phyloP scores from a whole-genome alignment of 768 basidiomycete genomes.

The Pluteus cervinus region DNA sequence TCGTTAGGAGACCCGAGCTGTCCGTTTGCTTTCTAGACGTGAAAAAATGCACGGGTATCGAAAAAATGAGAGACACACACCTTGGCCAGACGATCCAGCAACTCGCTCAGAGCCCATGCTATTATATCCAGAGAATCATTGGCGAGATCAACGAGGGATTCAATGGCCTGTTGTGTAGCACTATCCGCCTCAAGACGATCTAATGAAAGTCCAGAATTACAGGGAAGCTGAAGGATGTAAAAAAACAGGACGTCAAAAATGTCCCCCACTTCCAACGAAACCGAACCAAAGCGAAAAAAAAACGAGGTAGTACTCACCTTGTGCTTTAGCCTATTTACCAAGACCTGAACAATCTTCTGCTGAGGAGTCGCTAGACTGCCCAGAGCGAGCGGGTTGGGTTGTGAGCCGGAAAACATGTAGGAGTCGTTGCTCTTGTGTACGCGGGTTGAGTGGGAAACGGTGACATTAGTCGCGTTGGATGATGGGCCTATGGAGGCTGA shows the following conservation, averaged over 20 bases:
- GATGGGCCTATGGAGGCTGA: conserved; percentile 52
- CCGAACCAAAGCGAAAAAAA: conserved; percentile 5
- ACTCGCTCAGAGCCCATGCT: conserved; percentile 68
- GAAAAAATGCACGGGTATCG: conserved; percentile 9
- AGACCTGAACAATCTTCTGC: conserved; percentile 74
- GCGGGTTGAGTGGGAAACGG: conserved; percentile 35
- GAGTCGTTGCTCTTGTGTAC: conserved; percentile 64
- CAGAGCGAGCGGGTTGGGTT: too few relatives aligned
- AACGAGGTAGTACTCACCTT: conserved; percentile 44
- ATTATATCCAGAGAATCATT: conserved; percentile 76
- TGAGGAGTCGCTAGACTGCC: too few relatives aligned
- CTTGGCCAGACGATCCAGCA: conserved; percentile 73
- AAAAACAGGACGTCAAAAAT: conserved; percentile 4
- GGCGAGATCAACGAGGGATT: conserved; percentile 76
- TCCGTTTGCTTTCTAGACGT: conserved; percentile 44
- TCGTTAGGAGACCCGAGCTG: conserved; percentile 41
- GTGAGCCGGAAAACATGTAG: conserved; percentile 36
- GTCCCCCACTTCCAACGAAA: neutral
- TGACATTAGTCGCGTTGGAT: conserved; percentile 18
- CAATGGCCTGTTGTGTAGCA: conserved; percentile 69
- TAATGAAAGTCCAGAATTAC: conserved; percentile 71
- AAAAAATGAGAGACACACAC: conserved; percentile 28
- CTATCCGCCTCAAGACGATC: conserved; percentile 71
- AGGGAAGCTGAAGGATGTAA: conserved; percentile 58
- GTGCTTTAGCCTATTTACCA: conserved; percentile 76